These are phyloP conservation scores for Cylindrodendrum hubeiense DNA, from an alignment of 2,329 filamentous ascomycete species.

Conservation along the genomic window DNA sequence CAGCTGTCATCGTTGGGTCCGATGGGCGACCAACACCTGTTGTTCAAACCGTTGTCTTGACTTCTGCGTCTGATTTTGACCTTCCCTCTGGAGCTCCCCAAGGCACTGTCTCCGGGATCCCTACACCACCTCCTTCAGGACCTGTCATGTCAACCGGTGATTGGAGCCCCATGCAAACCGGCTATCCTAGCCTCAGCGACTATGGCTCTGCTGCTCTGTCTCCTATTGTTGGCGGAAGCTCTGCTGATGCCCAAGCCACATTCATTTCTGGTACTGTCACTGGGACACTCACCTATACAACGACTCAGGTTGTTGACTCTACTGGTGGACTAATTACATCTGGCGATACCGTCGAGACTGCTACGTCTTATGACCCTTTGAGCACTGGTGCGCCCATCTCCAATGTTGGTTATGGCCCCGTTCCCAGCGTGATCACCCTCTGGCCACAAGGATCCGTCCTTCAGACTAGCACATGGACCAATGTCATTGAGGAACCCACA, in stretches of 20 bases:
- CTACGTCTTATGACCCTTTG: constrained; percentile 30
- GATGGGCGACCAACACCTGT: constrained; percentile 49
- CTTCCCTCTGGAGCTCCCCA: constrained; percentile 30
- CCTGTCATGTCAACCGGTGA: constrained; percentile 28
- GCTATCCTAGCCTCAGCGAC: constrained; percentile 41
- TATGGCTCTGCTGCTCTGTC: constrained; percentile 42
- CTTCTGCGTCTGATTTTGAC: constrained; percentile 37
- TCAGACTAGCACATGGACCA: constrained; percentile 55
- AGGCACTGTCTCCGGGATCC: constrained; percentile 33
- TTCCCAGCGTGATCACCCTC: constrained; percentile 38
- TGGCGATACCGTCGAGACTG: constrained; percentile 28
- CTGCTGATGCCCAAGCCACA: constrained; percentile 30
- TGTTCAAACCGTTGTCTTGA: constrained; percentile 49
- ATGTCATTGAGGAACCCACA: constrained; percentile 53
- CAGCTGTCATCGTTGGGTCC: constrained; percentile 47
- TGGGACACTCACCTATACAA: constrained; percentile 38
- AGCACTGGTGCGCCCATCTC: constrained; percentile 29
- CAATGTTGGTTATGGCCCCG: constrained; percentile 40
- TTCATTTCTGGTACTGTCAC: constrained; percentile 37
- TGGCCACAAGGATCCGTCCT: constrained; percentile 42
- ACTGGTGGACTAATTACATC: constrained; percentile 39
- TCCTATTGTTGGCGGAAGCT: constrained; percentile 31
- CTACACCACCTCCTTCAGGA: constrained; percentile 27
- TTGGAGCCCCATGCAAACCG: constrained; percentile 22
- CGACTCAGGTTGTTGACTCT: constrained; percentile 42